Evolutionary conservation across 1,284 basidiomycete species (phyloP).

Genomic region (Microbotryomycetes sp.): DNA sequence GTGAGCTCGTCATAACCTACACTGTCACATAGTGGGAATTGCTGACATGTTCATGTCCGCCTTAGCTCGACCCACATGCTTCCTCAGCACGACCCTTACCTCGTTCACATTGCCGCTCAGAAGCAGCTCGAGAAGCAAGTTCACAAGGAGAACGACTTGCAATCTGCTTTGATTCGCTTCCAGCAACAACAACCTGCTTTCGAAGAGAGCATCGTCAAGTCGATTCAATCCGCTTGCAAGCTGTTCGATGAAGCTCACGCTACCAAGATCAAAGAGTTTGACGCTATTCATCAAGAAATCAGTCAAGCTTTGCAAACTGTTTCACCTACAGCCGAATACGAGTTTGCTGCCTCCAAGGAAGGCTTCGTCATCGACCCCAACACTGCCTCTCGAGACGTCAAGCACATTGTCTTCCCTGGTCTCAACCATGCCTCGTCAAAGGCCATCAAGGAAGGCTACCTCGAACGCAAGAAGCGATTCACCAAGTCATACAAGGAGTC

Average conservation of each 20-base stretch:
- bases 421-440: constrained; percentile 33
- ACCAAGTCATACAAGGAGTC: constrained; percentile 35
- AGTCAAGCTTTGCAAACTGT: constrained; percentile 31
- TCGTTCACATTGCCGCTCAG: constrained; percentile 30
- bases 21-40: neutral
- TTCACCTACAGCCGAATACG: constrained; percentile 28
- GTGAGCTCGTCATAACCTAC: neutral
- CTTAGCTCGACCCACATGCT: constrained; percentile 23
- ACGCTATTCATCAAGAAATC: constrained; percentile 26
- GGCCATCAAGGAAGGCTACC: constrained; percentile 32
- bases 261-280: constrained; percentile 14
- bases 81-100: constrained; percentile 36
- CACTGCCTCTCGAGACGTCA: constrained; percentile 29
- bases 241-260: constrained; percentile 28
- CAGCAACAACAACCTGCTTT: constrained; percentile 31
- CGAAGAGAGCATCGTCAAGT: constrained; percentile 29
- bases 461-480: constrained; percentile 39
- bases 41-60: neutral
- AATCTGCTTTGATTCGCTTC: constrained; percentile 32
- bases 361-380: constrained; percentile 31
- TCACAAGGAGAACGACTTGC: constrained; percentile 34
- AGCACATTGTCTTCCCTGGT: constrained; percentile 36
- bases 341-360: constrained; percentile 16
- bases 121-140: constrained; percentile 36
- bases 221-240: constrained; percentile 24